phyloP scores from a whole-genome alignment of 129 eudicot genomes.

The Chrysanthemum seticuspe region DNA sequence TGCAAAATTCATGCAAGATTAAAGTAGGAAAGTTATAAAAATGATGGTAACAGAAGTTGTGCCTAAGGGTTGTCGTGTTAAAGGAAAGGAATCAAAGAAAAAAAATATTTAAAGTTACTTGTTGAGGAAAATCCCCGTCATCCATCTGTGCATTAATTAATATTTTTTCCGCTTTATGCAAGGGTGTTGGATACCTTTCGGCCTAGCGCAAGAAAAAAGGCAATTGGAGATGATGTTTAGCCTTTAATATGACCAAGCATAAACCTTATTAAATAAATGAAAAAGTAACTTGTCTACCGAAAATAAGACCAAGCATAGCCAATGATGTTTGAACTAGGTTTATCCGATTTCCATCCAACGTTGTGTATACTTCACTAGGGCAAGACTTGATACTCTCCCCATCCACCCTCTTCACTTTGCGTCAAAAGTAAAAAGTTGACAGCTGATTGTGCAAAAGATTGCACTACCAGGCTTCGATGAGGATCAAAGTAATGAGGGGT shows the following conservation, averaged over 20 bases:
- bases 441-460: too few relatives aligned
- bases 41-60: background rate
- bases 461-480: too few relatives aligned
- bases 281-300: background rate
- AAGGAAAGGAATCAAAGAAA: background rate
- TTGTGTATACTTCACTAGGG: conserved; percentile 47
- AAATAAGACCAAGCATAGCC: conserved; percentile 47
- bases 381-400: conserved; percentile 66
- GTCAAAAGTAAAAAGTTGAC: conserved; percentile 31
- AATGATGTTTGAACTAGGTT: conserved; percentile 42
- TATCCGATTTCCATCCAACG: conserved; percentile 33
- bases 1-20: conserved; percentile 11
- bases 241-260: conserved; percentile 1
- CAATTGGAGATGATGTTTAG: background rate
- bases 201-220: conserved; percentile 20
- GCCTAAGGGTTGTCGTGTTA: background rate
- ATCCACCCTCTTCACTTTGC: conserved; percentile 60
- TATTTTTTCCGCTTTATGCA: conserved; percentile 45
- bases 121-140: conserved; percentile 49
- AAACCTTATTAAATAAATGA: background rate
- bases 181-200: conserved; percentile 38
- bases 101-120: conserved; percentile 16
- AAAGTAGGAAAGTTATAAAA: conserved; percentile 1
- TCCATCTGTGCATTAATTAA: conserved; percentile 42
- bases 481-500: too few relatives aligned